Evolutionary conservation across 2,329 filamentous ascomycete species (phyloP), one percentile per base, ranked within the genome.

Genomic region (Aspergillus bombycis): DNA sequence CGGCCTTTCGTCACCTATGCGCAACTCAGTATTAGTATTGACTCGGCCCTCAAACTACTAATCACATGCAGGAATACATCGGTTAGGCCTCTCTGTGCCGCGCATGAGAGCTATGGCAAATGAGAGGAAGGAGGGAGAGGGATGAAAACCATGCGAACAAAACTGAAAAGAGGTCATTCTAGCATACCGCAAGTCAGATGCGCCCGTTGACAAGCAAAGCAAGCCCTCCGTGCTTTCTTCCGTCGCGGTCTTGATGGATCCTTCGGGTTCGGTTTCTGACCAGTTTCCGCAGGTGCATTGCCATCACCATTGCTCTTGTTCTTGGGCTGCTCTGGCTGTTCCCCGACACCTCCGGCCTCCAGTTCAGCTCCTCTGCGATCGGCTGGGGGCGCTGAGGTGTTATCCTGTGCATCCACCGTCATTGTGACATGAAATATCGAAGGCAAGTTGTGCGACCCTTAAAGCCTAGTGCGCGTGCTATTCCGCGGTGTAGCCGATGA

Each of bases 121-220:
- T 28, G 45, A 8, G 12, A 48, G 34, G 54, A 36, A 60, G 62
- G 28, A 48, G n/a, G 30, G 59, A 45, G 63, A 57, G 50, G 58
- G 57, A 65, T 34, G 63, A 38, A 46, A 32, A 60, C 58, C 45
- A 60, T 38, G 48, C 46, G 54, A 62, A 41, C 48, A 60, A 58
- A 55, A 57, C 45, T 57, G 46, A 38, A 64, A 38, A 26, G 59
- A 58, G 53, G 53, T 38, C 30, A 63, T 62, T 63, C 65, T 70
- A 67, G 89, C 94, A 86, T 91, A 98, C 95, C 94, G 83, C 95
- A 99, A 68, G 95, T 99, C 77, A 99, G 83, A 86, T 99, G 95
- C 67, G 95, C 95, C 79, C 94, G 87, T 82, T 99, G 95, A 80
- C 95, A 99, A 67, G 95, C 94, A 86, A 91, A 97, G 80, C 95